Base-by-base conservation (phyloP, 352 stramenopile genomes). In the Phytopythium delawarense region DNA sequence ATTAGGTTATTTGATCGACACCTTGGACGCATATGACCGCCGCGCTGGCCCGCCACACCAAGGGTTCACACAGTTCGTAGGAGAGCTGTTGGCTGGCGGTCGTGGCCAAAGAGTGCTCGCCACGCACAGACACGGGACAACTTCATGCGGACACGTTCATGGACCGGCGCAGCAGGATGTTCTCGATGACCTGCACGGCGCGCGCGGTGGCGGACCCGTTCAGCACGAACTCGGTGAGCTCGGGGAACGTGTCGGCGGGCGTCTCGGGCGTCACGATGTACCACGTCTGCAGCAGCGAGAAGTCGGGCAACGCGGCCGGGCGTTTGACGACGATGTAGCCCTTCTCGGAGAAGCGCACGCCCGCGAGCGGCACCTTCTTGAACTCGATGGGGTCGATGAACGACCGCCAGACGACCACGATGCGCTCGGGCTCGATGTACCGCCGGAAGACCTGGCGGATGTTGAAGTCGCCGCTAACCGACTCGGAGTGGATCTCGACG, bases 371-470 rank as follows among this genome's bases (percentile, higher is more conserved):
- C 54, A 82, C 71, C 16, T 69, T 64, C 45, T 72, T 74, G 59
- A 89, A 88, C 58, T 85, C 71, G 20, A 81, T 63, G 11, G 79
- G 75, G 18, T 91, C 70, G 57, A 88, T 82, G 44, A 75, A 79
- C 20, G 81, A 78, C 39, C 68, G 74, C 79, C 79, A 91, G 30
- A 78, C 75, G 39, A 91, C 80, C 57, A 91, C 78, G n/a, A 85
- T 66, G 32, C 76, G 75, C 64, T 86, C 74, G 16, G 69, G 28
- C 46, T 88, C 77, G n/a, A 81, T 69, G 68, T 85, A 88, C 20
- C 77, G 72, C 4, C 79, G 74, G 39, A 88, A 73, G 49, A 91
- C 70, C 53, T 89, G 79, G 46, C 86, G 78, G 59, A 89, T 76
- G 6, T 67, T 65, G 66, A 88, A 89, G 28, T 85, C 65, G n/a